Evolutionary conservation across 768 basidiomycete genomes (phyloP), one percentile per base, ranked within the genome.

Genomic region (Lactifluus hygrophoroides): DNA sequence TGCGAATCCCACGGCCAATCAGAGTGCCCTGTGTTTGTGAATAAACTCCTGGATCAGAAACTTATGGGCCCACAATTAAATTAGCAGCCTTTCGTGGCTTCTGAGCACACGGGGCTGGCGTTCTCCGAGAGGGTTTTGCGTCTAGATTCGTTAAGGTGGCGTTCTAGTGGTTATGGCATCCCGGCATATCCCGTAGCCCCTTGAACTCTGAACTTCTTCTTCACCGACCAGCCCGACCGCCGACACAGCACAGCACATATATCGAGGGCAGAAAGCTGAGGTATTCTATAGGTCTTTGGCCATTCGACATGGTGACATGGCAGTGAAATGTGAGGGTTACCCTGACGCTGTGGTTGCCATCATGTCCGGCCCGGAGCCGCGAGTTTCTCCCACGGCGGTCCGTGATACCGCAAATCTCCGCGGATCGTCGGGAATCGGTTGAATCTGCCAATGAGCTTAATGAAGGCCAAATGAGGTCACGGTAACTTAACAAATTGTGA

Each of bases 181-280:
- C 25, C 30, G 47, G 55, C 38, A 42, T 1, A 25, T 1, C 0
- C 46, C 54, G 9, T 23, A 49, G 16, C 51, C 38, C 27, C 40
- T 7, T 43, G n/a, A n/a, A 5, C 38, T 17, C 25, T 25, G 8
- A 3, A 2, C 28, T 25, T 37, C 21, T 37, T 16, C 1, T 3
- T 13, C 54, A 3, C 55, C 55, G 55, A 56, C 55, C 0, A 42
- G 17, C 47, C 55, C 55, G 55, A 56, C 46, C 19, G 27, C 21
- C 37, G 38, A 32, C 32, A 32, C 32, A 14, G 38, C 47, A 56
- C 55, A 23, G 46, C 47, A 21, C 35, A 5, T 10, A 13, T 27
- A 19, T 32, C 25, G 21, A 17, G 19, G 11, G 21, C 17, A 8
- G 23, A 3, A 3, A 13, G 19, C 28, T 21, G 25, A 53, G 23